Base-by-base conservation (phyloP, 768 basidiomycete species). In the Hypsizygus marmoreus region DNA sequence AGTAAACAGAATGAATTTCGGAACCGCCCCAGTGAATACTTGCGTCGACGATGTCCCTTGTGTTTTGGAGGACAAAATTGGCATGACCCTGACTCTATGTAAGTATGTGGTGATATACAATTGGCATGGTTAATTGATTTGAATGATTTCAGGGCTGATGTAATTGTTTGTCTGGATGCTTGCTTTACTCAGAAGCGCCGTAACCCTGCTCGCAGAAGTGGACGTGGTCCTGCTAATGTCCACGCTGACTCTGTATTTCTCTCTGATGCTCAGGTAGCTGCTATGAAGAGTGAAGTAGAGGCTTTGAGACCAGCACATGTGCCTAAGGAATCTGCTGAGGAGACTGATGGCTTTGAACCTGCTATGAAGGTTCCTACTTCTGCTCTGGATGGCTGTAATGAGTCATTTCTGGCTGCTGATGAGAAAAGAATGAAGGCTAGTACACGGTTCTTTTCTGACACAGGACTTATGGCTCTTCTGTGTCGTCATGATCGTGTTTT, bases 401-500 rank as follows among this genome's bases (percentile, higher is more conserved):
- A 59, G 2, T 62, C 63, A 9, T 71, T 69, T 48, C 46, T 34
- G 3, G 61, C 66, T 8, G 65, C 64, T 4, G 60, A 66, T 48
- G 57, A 58, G 16, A 40, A 31, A 3, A 20, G 54, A 0, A 32
- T 43, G 19, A 66, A 66, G 49, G 62, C 60, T 7, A 66, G 58
- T 34, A 58, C 55, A 16, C 31, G 52, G 36, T 54, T 58, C 41
- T 62, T 60, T 34, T 49, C 55, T 33, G 66, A 68, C 32, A 71
- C 60, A 0, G 69, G 63, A 0, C 45, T 72, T 4, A 70, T 72
- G 69, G 67, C 58, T 0, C 50, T 72, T 0, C 52, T 71, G 0
- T 74, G 72, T 47, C 45, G 56, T 1, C 71, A 71, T 49, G 65
- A 71, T 39, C 52, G 61, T 1, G 57, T 62, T 0, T 30, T 71